Evolutionary conservation across 495 filamentous ascomycete species (phyloP).

Genomic region (Friedmanniomyces simplex): DNA sequence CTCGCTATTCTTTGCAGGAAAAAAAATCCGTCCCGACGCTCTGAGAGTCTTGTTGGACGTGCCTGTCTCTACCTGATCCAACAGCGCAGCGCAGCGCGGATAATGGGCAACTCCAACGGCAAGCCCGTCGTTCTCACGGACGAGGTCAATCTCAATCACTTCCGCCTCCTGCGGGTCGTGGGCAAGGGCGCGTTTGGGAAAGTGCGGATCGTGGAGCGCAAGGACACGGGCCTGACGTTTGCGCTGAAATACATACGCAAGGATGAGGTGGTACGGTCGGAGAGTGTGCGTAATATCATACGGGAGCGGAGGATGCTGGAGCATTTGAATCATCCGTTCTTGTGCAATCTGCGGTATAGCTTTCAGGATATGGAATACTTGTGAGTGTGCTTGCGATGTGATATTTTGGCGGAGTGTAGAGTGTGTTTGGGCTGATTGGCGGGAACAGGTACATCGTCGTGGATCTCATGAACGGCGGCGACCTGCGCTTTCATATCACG

Average conservation of each 20-base stretch:
- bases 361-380: constrained; percentile 99
- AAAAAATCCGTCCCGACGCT: no score
- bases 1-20: neutral
- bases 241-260: constrained; percentile 97
- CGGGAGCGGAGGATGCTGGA: constrained; percentile 95
- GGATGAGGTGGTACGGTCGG: constrained; percentile 97
- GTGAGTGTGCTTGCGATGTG: constrained; percentile 42
- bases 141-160: constrained; percentile 97
- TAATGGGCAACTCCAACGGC: constrained; percentile 93
- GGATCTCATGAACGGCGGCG: constrained; percentile 96
- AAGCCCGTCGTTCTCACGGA: constrained; percentile 87
- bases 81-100: neutral
- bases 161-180: constrained; percentile 86
- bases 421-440: constrained; percentile 13
- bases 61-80: no score
- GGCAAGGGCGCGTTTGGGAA: constrained; percentile 98
- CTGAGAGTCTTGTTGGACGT: no score
- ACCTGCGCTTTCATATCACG: constrained; percentile 95
- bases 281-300: constrained; percentile 96
- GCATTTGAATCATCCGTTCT: constrained; percentile 92
- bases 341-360: constrained; percentile 97
- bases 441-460: constrained; percentile 83
- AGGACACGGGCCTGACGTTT: constrained; percentile 88
- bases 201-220: constrained; percentile 94
- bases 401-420: constrained; percentile 8